Base-by-base conservation (phyloP, 2,329 filamentous ascomycete genomes). In the Phaeosphaeria sp. region DNA sequence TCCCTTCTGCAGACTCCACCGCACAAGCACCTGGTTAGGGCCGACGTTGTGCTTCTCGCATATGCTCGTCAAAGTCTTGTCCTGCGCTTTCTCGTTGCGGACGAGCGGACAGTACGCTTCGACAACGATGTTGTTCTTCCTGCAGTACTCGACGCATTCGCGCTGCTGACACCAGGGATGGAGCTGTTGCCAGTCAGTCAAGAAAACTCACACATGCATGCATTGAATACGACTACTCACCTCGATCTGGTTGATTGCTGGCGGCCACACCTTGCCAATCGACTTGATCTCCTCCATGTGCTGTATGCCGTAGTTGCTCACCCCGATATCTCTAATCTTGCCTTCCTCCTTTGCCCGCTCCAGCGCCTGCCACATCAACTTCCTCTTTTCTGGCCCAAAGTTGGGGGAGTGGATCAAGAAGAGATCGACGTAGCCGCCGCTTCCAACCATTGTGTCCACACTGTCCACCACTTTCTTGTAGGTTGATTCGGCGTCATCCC, bases 1-100 rank as follows among this genome's bases (percentile, higher is more conserved):
- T 20, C 73, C 89, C 78, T 91, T 93, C 77, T 96, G 90, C 77
- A 96, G 76, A 65, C 90, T 90, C 84, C 92, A 97, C 62, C 92
- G 84, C 50, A 96, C 79, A 69, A 97, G 77, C 10, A 96, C 80
- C 81, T 96, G 93, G 10, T 90, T 89, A 58, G 89, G 86, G 7
- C 86, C 86, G 79, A 90, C 93, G 63, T 82, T 82, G 74, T 95
- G 86, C 79, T 92, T 93, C 67, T 89, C 81, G 0, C 88, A 86
- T 55, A 96, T 78, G 15, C 81, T 81, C 58, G 84, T 82, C 30
- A 95, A 80, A 13, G 84, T 85, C 61, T 85, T 80, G 62, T 96
- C 90, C 42, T 88, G 86, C 62, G 88, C 87, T 64, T 92, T 89
- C 78, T 90, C 80, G 55, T 91, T 93, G 46, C 86, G 81, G n/a